Evolutionary conservation across 2,329 filamentous ascomycete genomes (phyloP), one percentile per base, ranked within the genome.

Genomic region (Dactylellina cionopaga): DNA sequence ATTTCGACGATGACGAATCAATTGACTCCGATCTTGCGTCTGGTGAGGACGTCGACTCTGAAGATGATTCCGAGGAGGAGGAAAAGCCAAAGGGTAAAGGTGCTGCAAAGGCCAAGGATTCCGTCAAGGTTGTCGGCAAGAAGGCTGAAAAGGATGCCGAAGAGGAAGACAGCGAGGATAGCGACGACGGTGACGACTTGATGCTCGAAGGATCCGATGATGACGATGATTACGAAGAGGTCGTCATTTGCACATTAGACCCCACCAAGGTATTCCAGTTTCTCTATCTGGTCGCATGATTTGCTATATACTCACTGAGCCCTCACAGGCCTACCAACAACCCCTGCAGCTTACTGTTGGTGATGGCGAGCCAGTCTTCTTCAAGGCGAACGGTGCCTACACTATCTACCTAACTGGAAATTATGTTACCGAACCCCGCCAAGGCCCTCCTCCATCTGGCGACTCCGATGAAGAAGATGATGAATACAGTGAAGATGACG

Each of bases 251-350:
- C 87, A 99, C 95, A 74, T 88, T 99, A 60, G 93, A 98, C 83
- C 91, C 93, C 29, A 88, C 92, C 81, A 91, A 90, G 84, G 95
- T 97, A 89, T 81, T 86, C 79, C n/a, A n/a, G n/a, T n/a, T n/a
- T n/a, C n/a, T n/a, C n/a, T n/a, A n/a, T n/a, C n/a, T n/a, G n/a
- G n/a, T n/a, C n/a, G n/a, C n/a, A n/a, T n/a, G n/a, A n/a, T n/a
- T n/a, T n/a, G n/a, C n/a, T 66, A 46, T 9, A 5, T 29, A 13
- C 3, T 52, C n/a, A n/a, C n/a, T n/a, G n/a, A n/a, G n/a, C n/a
- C n/a, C n/a, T n/a, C n/a, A 3, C 78, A 98, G 95, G 88, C 91
- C 84, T 96, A 90, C 86, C 95, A 99, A 83, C 96, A 99, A 83
- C 84, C 95, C 49, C 88, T 99, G 70, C 92, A 99, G 82, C 92